Base-by-base conservation (phyloP, 768 basidiomycete species). In the Tricholoma flavovirens region DNA sequence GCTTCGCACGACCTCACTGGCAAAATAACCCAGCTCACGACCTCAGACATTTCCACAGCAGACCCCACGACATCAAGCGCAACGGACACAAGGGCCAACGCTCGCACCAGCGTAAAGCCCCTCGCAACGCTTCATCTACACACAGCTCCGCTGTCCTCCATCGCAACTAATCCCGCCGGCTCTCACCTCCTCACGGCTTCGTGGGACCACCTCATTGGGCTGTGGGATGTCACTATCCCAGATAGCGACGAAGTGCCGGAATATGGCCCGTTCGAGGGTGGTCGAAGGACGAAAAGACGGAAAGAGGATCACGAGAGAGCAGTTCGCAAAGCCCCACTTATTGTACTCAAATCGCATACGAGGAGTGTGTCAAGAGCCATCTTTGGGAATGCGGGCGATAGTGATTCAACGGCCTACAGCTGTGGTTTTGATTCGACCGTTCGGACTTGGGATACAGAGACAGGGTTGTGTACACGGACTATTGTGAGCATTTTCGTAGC, bases 371-470 rank as follows among this genome's bases (percentile, higher is more conserved):
- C 92, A 5, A 84, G 81, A 33, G 86, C 82, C 3, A 64, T 82
- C 0, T 95, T 90, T 71, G 46, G 46, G 14, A n/a, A n/a, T 30
- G 76, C 71, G 51, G 66, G 59, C 38, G 52, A 65, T 51, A 58
- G 59, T 48, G 57, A 57, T 49, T 33, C 66, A 51, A 64, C 59
- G 26, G 93, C 86, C 26, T 83, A 84, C 59, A 92, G 89, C 62
- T 87, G 86, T 64, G 90, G 91, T 0, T 91, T 92, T 66, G 95
- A 97, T 70, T 96, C 94, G 26, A 92, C 92, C 0, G 83, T 98
- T 5, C 78, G 93, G 21, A 74, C 78, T 2, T 99, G 96, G 96
- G 93, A 97, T 64, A 75, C 87, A 3, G 88, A 91, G 61, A 79
- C 75, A 36, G 92, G 88, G 2, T 71, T 91, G 5, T 93, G 88